Percentiles rank a stretch among this genome's conserved stretches.
phyloP scores from a whole-genome alignment of 2,329 filamentous ascomycete species.

The Talaromyces sp. region DNA sequence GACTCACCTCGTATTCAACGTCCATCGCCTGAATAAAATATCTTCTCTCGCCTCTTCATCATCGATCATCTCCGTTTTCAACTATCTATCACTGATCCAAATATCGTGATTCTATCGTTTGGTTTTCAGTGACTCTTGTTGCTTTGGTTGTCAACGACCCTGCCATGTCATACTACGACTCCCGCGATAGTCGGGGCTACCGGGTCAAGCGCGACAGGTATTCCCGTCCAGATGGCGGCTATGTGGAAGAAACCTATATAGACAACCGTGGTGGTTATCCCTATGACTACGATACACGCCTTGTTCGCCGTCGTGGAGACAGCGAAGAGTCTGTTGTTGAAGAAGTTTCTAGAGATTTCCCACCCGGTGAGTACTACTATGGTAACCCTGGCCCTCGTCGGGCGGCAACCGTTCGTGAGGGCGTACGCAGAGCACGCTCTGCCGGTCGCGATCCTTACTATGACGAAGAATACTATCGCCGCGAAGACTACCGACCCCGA shows the following conservation, averaged over 20 bases:
- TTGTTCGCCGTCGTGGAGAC: slow-evolving; percentile 52
- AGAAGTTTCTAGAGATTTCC: slow-evolving; percentile 80
- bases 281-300: slow-evolving; percentile 18
- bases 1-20: slow-evolving; percentile 5
- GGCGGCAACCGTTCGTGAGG: slow-evolving; percentile 33
- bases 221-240: slow-evolving; percentile 24
- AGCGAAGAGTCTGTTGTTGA: slow-evolving; percentile 69
- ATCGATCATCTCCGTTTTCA: neutral
- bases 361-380: slow-evolving; percentile 58
- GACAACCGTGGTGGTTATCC: slow-evolving; percentile 21
- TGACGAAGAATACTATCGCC: slow-evolving; percentile 32
- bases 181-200: slow-evolving; percentile 29
- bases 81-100: slow-evolving; percentile 9
- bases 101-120: slow-evolving; percentile 16
- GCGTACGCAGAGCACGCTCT: slow-evolving; percentile 37
- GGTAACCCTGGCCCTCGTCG: slow-evolving; percentile 27
- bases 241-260: slow-evolving; percentile 31
- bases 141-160: slow-evolving; percentile 10
- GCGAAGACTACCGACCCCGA: slow-evolving; percentile 39
- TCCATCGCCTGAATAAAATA: slow-evolving; percentile 5
- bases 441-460: slow-evolving; percentile 34
- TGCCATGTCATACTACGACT: slow-evolving; percentile 36
- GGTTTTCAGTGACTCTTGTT: slow-evolving; percentile 16
- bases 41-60: slow-evolving; percentile 9
- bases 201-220: slow-evolving; percentile 32